Conservation (phyloP, 2,329 filamentous ascomycete species). For the Amphichorda felina region DNA sequence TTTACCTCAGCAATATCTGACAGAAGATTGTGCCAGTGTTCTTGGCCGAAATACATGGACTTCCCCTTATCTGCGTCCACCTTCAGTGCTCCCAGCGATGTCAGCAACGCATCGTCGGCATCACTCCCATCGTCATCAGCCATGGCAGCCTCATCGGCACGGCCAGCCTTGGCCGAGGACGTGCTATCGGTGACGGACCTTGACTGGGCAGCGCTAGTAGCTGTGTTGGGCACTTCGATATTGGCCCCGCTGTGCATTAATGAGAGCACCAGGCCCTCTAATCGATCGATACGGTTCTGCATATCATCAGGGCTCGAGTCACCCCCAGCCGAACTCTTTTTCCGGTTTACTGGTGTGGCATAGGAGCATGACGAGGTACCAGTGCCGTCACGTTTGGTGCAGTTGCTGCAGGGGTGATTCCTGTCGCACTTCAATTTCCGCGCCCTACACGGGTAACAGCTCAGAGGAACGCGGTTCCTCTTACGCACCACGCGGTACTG, state of each 20-base stretch:
- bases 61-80: conserved; percentile 68
- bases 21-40: conserved; percentile 73
- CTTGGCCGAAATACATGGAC: conserved; percentile 70
- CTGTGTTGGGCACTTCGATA: conserved; percentile 27
- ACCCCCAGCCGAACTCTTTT: conserved; percentile 57
- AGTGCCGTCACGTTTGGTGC: conserved; percentile 77
- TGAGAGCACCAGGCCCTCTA: conserved; percentile 84
- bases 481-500: conserved; percentile 84
- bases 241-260: conserved; percentile 78
- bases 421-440: conserved; percentile 97
- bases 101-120: conserved; percentile 54
- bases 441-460: conserved; percentile 81
- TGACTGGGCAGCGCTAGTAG: conserved; percentile 18
- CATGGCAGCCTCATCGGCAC: conserved; percentile 42
- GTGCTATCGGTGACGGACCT: conserved; percentile 27
- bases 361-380: conserved; percentile 78
- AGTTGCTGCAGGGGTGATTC: conserved; percentile 85
- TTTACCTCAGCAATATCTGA: conserved; percentile 86
- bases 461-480: conserved; percentile 82
- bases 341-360: conserved; percentile 57
- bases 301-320: conserved; percentile 74
- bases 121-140: conserved; percentile 53
- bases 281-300: conserved; percentile 93
- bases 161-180: conserved; percentile 35
- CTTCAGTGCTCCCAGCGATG: conserved; percentile 71